phyloP scores from a whole-genome alignment of 768 basidiomycete species.

The Rhodosporidiobolus odoratus region DNA sequence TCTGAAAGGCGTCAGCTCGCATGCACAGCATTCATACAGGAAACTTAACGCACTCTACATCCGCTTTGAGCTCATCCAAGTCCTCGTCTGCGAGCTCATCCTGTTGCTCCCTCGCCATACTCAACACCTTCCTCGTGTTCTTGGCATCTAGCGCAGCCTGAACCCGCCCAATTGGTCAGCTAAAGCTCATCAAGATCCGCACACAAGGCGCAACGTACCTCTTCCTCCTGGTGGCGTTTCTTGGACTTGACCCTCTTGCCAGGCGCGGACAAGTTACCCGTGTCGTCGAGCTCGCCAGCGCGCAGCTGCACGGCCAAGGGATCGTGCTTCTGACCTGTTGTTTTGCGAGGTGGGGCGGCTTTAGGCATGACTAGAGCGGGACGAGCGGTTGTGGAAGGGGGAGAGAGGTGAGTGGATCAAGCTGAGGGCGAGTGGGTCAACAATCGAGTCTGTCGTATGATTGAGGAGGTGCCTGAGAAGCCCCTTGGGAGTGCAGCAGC shows the following conservation, averaged over 20 bases:
- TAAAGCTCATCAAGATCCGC: fast-evolving
- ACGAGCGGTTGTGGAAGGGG: neutral
- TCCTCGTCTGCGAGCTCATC: constrained; percentile 50
- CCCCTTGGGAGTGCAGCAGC: too few relatives aligned
- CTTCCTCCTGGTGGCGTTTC: constrained; percentile 59
- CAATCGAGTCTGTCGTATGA: too few relatives aligned
- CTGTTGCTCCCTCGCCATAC: constrained; percentile 87
- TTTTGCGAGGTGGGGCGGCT: constrained; percentile 1
- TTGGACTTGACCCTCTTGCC: constrained; percentile 48
- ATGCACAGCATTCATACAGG: neutral
- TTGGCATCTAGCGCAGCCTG: constrained; percentile 72
- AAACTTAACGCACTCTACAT: constrained; percentile 23
- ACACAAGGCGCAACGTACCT: constrained; percentile 43
- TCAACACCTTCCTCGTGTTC: constrained; percentile 79
- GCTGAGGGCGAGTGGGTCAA: neutral
- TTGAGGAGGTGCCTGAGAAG: too few relatives aligned
- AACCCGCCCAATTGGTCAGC: neutral
- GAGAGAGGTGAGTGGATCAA: neutral
- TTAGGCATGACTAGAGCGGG: constrained; percentile 18
- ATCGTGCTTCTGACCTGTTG: constrained; percentile 55
- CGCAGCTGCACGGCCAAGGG: constrained; percentile 78
- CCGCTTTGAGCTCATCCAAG: constrained; percentile 36
- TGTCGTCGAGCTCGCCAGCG: constrained; percentile 57
- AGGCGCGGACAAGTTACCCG: constrained; percentile 33
- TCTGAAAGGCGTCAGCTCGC: neutral